A percentile compares a stretch with the other conserved stretches of the same genome.
Conservation (phyloP, 2,329 filamentous ascomycete species). For the Colletotrichum sp. region DNA sequence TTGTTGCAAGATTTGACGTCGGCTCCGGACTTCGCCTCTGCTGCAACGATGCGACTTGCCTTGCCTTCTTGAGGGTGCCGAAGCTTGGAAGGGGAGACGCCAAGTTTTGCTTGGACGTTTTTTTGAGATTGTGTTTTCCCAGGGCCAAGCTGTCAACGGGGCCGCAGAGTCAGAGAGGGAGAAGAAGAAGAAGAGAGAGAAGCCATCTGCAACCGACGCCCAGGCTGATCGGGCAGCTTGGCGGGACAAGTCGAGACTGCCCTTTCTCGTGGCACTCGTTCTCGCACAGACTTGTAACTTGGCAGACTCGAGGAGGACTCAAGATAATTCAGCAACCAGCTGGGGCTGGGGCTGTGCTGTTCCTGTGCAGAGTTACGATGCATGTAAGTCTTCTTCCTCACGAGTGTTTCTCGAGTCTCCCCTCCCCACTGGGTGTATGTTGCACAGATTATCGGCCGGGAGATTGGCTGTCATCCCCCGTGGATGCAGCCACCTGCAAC, state of each 20-base stretch:
- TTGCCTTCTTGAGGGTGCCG: background rate
- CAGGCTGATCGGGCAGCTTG: conserved; percentile 16
- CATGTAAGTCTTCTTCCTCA: background rate
- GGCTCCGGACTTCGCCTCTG: background rate
- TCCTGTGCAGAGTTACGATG: background rate
- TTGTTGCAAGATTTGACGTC: background rate
- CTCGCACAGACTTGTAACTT: background rate
- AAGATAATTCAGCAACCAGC: background rate
- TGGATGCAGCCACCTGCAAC: conserved; percentile 15
- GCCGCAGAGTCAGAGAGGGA: background rate
- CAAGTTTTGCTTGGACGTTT: background rate
- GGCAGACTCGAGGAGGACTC: background rate
- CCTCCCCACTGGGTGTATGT: background rate
- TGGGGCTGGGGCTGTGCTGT: background rate
- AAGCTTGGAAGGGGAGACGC: background rate
- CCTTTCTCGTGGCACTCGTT: background rate
- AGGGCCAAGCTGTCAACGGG: background rate
- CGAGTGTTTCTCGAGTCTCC: background rate
- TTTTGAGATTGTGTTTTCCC: background rate
- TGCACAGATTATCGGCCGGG: background rate
- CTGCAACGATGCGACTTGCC: background rate
- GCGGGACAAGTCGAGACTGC: background rate
- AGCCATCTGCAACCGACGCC: conserved; percentile 14
- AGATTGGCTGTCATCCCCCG: conserved; percentile 3
- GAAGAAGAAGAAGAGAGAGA: background rate